phyloP scores from a whole-genome alignment of 257 asterid genomes.

The Penstemon barbatus region DNA sequence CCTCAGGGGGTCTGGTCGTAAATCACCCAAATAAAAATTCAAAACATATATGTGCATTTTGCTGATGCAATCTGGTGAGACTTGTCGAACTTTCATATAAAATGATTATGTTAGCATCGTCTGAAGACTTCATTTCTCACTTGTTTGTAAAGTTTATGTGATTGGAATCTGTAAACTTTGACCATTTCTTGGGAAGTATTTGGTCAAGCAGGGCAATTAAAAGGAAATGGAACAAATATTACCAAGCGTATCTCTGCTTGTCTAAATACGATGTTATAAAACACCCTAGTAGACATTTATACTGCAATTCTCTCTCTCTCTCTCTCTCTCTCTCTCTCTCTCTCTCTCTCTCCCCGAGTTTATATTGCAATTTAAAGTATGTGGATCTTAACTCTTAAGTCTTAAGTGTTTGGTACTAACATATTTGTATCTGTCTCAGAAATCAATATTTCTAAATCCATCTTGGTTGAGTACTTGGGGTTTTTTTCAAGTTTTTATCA shows the following conservation, averaged over 20 bases:
- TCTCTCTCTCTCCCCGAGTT: too few species aligned
- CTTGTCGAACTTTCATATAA: background rate
- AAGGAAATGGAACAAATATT: background rate
- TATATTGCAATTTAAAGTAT: too few species aligned
- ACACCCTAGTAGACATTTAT: background rate
- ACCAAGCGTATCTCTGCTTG: conserved; percentile 5
- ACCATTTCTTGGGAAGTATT: background rate
- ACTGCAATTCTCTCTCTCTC: background rate
- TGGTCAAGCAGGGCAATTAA: conserved; percentile 6
- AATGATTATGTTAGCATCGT: conserved; percentile 9
- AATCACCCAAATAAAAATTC: background rate
- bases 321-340: too few species aligned
- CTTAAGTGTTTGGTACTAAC: too few species aligned
- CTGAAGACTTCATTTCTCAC: conserved; percentile 11
- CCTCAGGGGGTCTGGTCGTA: too few species aligned
- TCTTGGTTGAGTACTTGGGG: conserved; percentile 1
- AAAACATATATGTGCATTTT: conserved; percentile 2
- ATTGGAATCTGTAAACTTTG: conserved; percentile 9
- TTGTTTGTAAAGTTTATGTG: conserved; percentile 5
- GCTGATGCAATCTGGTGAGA: conserved; percentile 9
- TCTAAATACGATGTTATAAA: conserved; percentile 8
- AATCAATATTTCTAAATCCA: background rate
- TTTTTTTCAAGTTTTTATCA: background rate
- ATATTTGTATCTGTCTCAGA: background rate
- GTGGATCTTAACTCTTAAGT: too few species aligned